Conservation (phyloP, 352 stramenopile species). For the Chloridella minuta region DNA sequence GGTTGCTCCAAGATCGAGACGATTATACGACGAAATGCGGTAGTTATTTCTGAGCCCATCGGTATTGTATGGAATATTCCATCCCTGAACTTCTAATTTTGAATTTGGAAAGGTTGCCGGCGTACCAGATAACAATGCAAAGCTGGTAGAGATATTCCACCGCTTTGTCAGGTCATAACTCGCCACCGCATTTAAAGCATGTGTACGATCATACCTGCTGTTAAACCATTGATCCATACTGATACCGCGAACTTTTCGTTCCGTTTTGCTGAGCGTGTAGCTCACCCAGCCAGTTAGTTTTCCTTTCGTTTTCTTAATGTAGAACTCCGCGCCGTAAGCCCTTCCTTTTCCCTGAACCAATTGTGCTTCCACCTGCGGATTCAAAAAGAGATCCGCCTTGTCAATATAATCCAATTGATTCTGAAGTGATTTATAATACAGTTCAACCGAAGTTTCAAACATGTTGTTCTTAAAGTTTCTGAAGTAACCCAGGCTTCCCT, state of each 20-base stretch:
- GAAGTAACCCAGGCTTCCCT: neutral
- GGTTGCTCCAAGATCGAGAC: neutral
- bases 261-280: neutral
- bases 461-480: conserved; percentile 7
- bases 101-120: neutral
- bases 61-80: neutral
- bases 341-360: neutral
- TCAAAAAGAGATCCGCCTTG: neutral
- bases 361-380: neutral
- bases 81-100: neutral
- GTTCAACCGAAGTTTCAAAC: neutral
- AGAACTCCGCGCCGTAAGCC: neutral
- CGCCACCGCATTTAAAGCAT: neutral
- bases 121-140: neutral
- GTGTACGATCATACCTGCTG: neutral
- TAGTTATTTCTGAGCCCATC: neutral
- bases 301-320: neutral
- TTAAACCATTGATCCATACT: neutral
- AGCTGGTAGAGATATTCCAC: neutral
- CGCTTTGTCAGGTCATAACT: neutral
- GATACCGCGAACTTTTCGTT: neutral
- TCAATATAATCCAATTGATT: conserved; percentile 3
- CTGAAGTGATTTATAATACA: neutral
- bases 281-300: neutral
- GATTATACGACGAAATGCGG: neutral